Base-by-base conservation (phyloP, 106 monocot genomes). In the Triglochin maritima region DNA sequence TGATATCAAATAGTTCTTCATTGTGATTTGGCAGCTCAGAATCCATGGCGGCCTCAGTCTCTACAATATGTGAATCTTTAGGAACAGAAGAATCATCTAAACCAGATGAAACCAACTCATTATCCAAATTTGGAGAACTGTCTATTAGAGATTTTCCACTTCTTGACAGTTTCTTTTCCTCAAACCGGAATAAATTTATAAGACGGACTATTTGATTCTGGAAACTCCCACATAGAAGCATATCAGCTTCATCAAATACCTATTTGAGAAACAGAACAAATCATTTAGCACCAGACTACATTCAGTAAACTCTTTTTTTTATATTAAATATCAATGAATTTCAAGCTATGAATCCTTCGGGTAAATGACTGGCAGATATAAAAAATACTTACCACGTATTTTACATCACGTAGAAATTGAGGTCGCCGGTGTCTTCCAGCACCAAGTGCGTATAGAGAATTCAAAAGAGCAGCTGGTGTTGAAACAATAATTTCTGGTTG, bases 171-270 rank as follows among this genome's bases (percentile, higher is more conserved):
- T 76, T 77, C 17, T 98, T 98, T 79, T 98, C 98, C 48, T 98
- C 88, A 68, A 86, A 98, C 46, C 98, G 82, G 51, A 98, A 71
- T 92, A 92, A 82, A 72, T 98, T 77, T 75, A 98, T 92, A 17
- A 98, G 72, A 67, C 84, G 91, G 46, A 92, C 81, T 55, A 92
- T 71, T 80, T 88, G 88, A 65, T 98, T 91, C 57, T 98, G 83
- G 57, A 91, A 98, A 67, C 98, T 88, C 71, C 98, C 98, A 79
- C 91, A 98, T 2, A 98, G 86, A 77, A 98, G 88, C 88, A 98
- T 88, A 64, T 98, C 98, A 67, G 98, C 98, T 74, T 98, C 98
- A 81, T 98, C 98, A 84, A 98, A 88, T 17, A 98, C 98, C 91
- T 98, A 74, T 48, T 10, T 29, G 6, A 14, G 16, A 59, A 46